These are phyloP conservation scores for Coelastrella sp. DNA, from an alignment of 139 green algal genomes.

Conservation along the genomic window DNA sequence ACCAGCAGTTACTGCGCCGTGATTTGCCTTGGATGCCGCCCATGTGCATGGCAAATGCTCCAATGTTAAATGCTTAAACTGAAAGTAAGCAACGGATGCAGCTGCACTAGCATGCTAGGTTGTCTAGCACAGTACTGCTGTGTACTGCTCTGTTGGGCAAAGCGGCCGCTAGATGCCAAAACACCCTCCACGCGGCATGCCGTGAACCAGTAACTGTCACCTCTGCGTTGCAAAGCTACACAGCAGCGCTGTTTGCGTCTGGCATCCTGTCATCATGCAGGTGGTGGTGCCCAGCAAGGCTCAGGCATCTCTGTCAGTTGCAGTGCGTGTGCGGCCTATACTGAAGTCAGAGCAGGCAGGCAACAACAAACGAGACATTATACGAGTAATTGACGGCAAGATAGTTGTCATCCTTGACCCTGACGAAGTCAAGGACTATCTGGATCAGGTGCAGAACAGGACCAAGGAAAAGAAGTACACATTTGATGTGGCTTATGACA, in stretches of 20 bases:
- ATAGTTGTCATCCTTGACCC: slow-evolving; percentile 85
- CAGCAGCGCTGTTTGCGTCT: neutral
- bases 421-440: slow-evolving; percentile 80
- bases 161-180: too few relatives aligned
- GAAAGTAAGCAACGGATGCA: too few relatives aligned
- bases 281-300: slow-evolving; percentile 9
- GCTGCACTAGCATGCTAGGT: too few relatives aligned
- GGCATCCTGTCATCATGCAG: neutral
- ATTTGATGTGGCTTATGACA: slow-evolving; percentile 84
- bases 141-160: too few relatives aligned
- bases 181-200: too few relatives aligned
- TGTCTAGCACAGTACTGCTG: too few relatives aligned
- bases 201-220: too few relatives aligned
- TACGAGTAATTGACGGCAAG: slow-evolving; percentile 69
- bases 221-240: neutral
- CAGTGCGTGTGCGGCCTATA: slow-evolving; percentile 74
- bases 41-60: neutral
- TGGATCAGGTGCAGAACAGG: slow-evolving; percentile 78
- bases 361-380: slow-evolving; percentile 67
- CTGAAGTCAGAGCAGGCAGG: slow-evolving; percentile 58
- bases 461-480: slow-evolving; percentile 85
- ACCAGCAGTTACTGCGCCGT: neutral
- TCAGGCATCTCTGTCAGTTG: slow-evolving; percentile 68
- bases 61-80: neutral
- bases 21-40: too few relatives aligned